A percentile compares a stretch with the other conserved stretches of the same genome.
phyloP scores from a whole-genome alignment of 768 basidiomycete genomes.

The Postia placenta region DNA sequence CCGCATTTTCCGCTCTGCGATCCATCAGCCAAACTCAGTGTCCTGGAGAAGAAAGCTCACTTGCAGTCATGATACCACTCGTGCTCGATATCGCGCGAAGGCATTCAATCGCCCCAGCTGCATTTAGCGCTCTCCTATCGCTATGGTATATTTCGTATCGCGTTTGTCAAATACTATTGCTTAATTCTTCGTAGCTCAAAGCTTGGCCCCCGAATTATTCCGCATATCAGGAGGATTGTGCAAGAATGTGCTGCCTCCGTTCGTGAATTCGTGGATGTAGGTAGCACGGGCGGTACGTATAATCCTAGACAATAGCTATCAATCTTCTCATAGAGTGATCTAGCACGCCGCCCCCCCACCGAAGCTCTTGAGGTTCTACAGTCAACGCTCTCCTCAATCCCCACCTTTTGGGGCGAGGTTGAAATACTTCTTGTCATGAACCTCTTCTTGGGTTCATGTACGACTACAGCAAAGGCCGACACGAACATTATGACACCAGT shows the following conservation, averaged over 20 bases:
- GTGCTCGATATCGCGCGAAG: constrained; percentile 45
- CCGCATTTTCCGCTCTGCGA: constrained; percentile 56
- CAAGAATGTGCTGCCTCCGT: constrained; percentile 47
- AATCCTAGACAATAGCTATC: too few species aligned
- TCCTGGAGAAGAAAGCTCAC: constrained; percentile 58
- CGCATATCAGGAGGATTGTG: constrained; percentile 71
- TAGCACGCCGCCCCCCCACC: background rate
- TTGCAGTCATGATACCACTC: constrained; percentile 55
- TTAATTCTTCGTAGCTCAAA: constrained; percentile 42
- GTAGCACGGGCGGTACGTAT: too few species aligned
- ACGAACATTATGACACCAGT: constrained; percentile 35
- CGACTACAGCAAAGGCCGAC: constrained; percentile 16
- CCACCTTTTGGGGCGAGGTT: constrained; percentile 69
- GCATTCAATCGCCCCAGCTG: constrained; percentile 31
- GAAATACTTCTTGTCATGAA: constrained; percentile 54
- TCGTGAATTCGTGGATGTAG: constrained; percentile 23
- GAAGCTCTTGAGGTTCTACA: constrained; percentile 48
- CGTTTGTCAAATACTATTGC: background rate
- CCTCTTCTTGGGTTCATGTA: constrained; percentile 45
- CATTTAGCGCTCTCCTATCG: constrained; percentile 50
- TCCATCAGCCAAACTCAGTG: constrained; percentile 52
- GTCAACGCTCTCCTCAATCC: constrained; percentile 66
- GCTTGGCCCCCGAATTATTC: constrained; percentile 85
- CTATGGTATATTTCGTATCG: constrained; percentile 50
- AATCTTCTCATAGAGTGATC: too few species aligned